These are phyloP conservation scores for Trypanosoma rangeli DNA, from an alignment of 208 protist species.

Conservation along the genomic window DNA sequence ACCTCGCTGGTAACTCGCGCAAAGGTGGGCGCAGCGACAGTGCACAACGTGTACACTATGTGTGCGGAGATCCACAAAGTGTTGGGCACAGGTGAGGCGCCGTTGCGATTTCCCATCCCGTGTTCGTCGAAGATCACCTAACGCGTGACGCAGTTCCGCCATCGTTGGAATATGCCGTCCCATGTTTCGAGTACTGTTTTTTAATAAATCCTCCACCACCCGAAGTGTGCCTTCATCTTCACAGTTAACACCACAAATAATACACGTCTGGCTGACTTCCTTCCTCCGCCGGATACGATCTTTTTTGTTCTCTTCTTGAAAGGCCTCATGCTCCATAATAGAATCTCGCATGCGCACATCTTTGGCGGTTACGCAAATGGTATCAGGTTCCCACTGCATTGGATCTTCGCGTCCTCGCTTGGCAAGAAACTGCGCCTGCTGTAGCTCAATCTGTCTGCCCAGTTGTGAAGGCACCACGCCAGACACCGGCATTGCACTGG, in stretches of 20 bases:
- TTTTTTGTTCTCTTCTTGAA: slow-evolving; percentile 62
- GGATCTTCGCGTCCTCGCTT: slow-evolving; percentile 8
- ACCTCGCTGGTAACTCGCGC: slow-evolving; percentile 70
- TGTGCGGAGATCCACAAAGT: slow-evolving; percentile 63
- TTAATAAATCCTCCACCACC: slow-evolving; percentile 54
- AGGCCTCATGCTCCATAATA: slow-evolving; percentile 57
- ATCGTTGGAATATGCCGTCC: slow-evolving; percentile 57
- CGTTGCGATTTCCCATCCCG: slow-evolving; percentile 18
- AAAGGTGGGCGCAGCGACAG: slow-evolving; percentile 80
- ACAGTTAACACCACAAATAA: slow-evolving; percentile 77
- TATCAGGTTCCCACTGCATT: slow-evolving; percentile 43
- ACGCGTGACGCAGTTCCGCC: slow-evolving; percentile 45
- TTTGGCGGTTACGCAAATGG: slow-evolving; percentile 25
- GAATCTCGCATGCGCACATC: slow-evolving; percentile 61
- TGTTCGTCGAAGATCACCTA: slow-evolving; percentile 48
- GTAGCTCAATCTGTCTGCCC: slow-evolving; percentile 34
- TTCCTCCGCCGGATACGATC: slow-evolving; percentile 60
- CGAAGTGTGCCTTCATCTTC: slow-evolving; percentile 40
- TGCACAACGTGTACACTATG: slow-evolving; percentile 74
- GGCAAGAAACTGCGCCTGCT: slow-evolving; percentile 46
- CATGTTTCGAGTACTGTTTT: slow-evolving; percentile 54
- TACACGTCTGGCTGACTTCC: slow-evolving; percentile 58
- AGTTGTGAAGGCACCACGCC: slow-evolving; percentile 50
- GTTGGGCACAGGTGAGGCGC: slow-evolving; percentile 51
- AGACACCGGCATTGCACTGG: slow-evolving; percentile 27